Evolutionary conservation across 202 grass and related monocot species (phyloP).

Genomic region (Carex sylvatica): DNA sequence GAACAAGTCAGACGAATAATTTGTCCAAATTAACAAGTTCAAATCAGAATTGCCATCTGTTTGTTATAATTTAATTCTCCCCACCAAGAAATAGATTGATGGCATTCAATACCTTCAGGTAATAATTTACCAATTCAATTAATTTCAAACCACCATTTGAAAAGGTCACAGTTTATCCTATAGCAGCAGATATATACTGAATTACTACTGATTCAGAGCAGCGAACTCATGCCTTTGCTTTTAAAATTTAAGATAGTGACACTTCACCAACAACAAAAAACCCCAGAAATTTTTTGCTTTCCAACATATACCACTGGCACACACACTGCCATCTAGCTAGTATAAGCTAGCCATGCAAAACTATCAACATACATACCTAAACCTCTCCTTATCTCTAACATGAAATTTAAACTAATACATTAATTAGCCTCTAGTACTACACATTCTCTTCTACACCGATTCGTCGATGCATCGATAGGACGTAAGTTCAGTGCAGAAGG

Average conservation of each 20-base stretch:
- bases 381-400: constrained; percentile 12
- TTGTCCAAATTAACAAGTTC: background rate
- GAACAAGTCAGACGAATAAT: background rate
- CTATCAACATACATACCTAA: constrained; percentile 30
- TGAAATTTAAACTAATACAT: constrained; percentile 28
- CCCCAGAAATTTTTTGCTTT: constrained; percentile 19
- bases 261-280: constrained; percentile 25
- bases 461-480: background rate
- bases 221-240: constrained; percentile 6
- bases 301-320: constrained; percentile 23
- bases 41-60: constrained; percentile 21
- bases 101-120: constrained; percentile 16
- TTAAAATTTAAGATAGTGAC: constrained; percentile 29
- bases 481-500: constrained; percentile 66
- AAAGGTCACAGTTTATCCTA: constrained; percentile 18
- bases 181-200: background rate
- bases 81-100: background rate
- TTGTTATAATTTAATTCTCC: background rate
- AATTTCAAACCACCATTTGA: constrained; percentile 30
- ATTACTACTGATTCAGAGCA: background rate
- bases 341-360: constrained; percentile 22
- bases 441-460: constrained; percentile 44
- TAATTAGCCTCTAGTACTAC: constrained; percentile 17
- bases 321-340: constrained; percentile 12
- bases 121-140: constrained; percentile 7